Base-by-base conservation (phyloP, 176 grass and related monocot genomes). In the Oryza meyeriana region DNA sequence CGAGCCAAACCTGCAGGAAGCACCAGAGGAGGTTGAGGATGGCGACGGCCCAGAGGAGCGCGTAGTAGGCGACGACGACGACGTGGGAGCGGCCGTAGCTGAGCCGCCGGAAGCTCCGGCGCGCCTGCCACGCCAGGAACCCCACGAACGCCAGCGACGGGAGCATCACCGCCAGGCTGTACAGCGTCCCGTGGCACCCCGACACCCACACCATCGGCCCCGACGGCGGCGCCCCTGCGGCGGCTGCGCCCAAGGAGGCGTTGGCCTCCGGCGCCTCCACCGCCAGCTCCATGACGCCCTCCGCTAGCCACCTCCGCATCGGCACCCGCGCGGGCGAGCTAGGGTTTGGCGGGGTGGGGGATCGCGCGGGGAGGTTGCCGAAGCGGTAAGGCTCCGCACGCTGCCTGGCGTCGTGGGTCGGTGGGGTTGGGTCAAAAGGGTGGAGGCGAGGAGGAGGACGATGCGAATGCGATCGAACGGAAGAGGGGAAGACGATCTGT, bases 1-100 rank as follows among this genome's bases (percentile, higher is more conserved):
- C 3, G 26, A 85, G 32, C 12, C 28, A 52, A 47, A 99, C 97
- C 97, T 96, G 93, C 13, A 99, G 73, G 59, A 95, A 80, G 87
- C 93, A 95, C 93, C 93, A 99, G 50, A 99, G 72, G 70, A 99
- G 97, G 83, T 99, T 99, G 77, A 99, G 79, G 8, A 95, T 22
- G 61, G 88, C 85, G 50, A 99, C 89, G 48, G 72, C 71, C 97
- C 97, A 99, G 58, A 99, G 74, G 65, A 99, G 86, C 31, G 82
- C 91, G 73, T 95, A 99, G 79, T 99, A 99, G 30, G 89, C 87
- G 39, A 90, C 84, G 29, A 96, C 88, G 64, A 99, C 92, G 40
- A 99, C 86, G 80, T 94, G 90, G n/a, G 96, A 99, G 78, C 89
- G 89, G 48, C 91, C 96, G 82, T 91, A 88, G 57, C 87, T 90